Conservation (phyloP, 2,329 filamentous ascomycete genomes). For the Lecanosticta acicola region DNA sequence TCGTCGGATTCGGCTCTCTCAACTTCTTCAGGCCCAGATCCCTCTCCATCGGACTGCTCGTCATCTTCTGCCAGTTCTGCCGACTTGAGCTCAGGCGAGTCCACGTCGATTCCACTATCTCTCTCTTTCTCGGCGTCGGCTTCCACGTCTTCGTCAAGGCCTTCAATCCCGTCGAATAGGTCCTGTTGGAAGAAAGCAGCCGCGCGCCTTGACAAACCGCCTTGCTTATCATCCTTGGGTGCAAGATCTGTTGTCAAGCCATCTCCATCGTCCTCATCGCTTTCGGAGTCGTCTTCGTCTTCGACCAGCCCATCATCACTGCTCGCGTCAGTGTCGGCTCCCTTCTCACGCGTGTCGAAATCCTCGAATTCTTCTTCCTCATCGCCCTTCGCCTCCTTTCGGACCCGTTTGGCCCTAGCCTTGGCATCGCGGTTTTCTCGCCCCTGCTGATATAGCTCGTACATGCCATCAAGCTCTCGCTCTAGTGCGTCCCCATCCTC, state of each 20-base stretch:
- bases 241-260: conserved; percentile 57
- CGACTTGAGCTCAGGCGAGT: conserved; percentile 26
- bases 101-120: conserved; percentile 39
- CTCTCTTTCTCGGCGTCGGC: conserved; percentile 39
- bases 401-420: conserved; percentile 80
- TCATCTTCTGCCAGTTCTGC: conserved; percentile 17
- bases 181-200: conserved; percentile 90
- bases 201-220: conserved; percentile 74
- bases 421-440: conserved; percentile 79
- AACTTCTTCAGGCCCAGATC: conserved; percentile 22
- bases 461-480: conserved; percentile 78
- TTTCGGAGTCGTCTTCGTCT: conserved; percentile 58
- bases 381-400: conserved; percentile 51
- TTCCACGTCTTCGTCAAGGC: conserved; percentile 48
- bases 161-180: conserved; percentile 79
- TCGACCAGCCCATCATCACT: conserved; percentile 49
- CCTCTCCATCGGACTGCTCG: conserved; percentile 13
- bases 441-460: conserved; percentile 75
- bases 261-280: conserved; percentile 39
- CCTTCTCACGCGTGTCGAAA: conserved; percentile 56
- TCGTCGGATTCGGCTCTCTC: conserved; percentile 40
- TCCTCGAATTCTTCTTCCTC: conserved; percentile 91
- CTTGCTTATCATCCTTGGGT: conserved; percentile 40
- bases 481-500: conserved; percentile 79
- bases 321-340: conserved; percentile 40